These are phyloP conservation scores for Pseudofabraea citricarpa DNA, from an alignment of 2,329 filamentous ascomycete genomes.

Conservation along the genomic window DNA sequence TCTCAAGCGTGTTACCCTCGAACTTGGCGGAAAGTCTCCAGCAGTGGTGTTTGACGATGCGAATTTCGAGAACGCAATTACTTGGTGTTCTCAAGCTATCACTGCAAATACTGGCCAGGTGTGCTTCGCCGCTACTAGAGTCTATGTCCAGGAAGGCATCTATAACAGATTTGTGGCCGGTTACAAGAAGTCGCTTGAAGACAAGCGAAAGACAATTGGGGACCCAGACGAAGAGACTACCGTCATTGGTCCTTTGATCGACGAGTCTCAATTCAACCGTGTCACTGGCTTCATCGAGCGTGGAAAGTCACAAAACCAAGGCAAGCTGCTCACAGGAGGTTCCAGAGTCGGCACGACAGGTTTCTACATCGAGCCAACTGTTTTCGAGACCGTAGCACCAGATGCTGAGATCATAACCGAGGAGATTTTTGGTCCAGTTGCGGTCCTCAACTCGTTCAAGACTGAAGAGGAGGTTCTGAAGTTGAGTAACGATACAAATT, in stretches of 20 bases:
- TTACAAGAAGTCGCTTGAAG: constrained; percentile 55
- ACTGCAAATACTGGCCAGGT: constrained; percentile 71
- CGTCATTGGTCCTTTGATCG: constrained; percentile 52
- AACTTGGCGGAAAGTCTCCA: constrained; percentile 39
- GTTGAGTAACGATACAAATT: constrained; percentile 51
- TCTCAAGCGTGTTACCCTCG: constrained; percentile 37
- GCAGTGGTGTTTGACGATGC: constrained; percentile 38
- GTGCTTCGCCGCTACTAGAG: constrained; percentile 68
- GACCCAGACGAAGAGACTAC: constrained; percentile 55
- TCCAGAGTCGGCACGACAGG: constrained; percentile 9
- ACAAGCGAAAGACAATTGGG: constrained; percentile 50
- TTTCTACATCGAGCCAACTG: constrained; percentile 17
- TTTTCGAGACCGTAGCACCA: constrained; percentile 36
- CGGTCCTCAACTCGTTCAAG: constrained; percentile 52
- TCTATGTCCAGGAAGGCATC: constrained; percentile 60
- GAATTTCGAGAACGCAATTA: constrained; percentile 42
- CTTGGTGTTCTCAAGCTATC: constrained; percentile 38
- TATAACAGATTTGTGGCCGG: constrained; percentile 55
- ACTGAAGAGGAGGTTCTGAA: constrained; percentile 49
- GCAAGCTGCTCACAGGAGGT: constrained; percentile 19
- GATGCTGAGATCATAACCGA: constrained; percentile 13
- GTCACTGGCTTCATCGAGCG: constrained; percentile 16
- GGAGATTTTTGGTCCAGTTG: constrained; percentile 55
- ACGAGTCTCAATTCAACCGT: constrained; percentile 26
- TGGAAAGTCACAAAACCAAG: constrained; percentile 10